Evolutionary conservation across 164 flowering plant species (phyloP).

Genomic region (Aristolochia contorta): DNA sequence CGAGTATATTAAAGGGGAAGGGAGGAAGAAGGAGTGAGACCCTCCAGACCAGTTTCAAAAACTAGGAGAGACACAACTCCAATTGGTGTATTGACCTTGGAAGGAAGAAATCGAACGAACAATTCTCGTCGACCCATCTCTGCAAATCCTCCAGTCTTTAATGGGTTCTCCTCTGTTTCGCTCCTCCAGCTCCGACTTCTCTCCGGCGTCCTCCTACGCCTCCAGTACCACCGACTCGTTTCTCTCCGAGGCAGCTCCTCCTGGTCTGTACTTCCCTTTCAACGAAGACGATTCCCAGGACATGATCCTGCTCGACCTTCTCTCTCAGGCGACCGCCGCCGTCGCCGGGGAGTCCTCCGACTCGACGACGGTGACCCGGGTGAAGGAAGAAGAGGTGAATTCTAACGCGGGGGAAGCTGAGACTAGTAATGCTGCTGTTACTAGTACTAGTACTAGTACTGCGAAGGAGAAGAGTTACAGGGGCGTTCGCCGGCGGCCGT

Average conservation of each 20-base stretch:
- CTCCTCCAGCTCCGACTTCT: conserved; percentile 15
- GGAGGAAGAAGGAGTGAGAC: too few relatives aligned
- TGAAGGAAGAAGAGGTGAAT: conserved; percentile 21
- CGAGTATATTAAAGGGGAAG: too few relatives aligned
- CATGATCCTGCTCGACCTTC: conserved; percentile 36
- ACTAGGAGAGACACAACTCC: too few relatives aligned
- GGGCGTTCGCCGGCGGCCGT: conserved; percentile 45
- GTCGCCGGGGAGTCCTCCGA: conserved; percentile 3
- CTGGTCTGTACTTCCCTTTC: conserved; percentile 40
- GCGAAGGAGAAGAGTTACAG: conserved; percentile 20
- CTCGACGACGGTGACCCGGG: conserved; percentile 1
- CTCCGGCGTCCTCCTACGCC: conserved; percentile 14
- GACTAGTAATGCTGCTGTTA: too few relatives aligned
- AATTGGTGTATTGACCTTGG: too few relatives aligned
- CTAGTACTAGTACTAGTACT: too few relatives aligned
- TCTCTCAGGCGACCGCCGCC: conserved; percentile 18
- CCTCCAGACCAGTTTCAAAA: too few relatives aligned
- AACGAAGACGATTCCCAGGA: conserved; percentile 52
- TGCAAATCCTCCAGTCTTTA: background rate
- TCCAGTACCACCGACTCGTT: conserved; percentile 13
- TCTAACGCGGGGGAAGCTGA: conserved; percentile 12
- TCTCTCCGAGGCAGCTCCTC: conserved; percentile 2
- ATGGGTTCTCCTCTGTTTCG: conserved; percentile 10
- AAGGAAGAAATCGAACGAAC: too few relatives aligned
- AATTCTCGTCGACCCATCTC: background rate